Conservation (phyloP, 2,329 filamentous ascomycete species). For the Penicillium decumbens region DNA sequence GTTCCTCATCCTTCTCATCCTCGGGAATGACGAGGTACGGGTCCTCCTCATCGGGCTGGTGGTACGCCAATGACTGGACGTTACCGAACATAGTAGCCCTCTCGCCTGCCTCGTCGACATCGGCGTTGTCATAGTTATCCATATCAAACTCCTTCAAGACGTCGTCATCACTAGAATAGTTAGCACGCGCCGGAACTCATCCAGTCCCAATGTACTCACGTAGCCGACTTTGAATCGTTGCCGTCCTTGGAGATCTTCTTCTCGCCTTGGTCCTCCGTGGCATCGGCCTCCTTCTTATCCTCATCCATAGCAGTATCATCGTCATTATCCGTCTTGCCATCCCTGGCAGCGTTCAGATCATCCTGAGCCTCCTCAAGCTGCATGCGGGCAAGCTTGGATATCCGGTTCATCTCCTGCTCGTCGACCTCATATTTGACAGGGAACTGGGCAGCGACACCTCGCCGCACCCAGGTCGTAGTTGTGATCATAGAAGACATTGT, state of each 20-base stretch:
- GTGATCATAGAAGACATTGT: slow-evolving; percentile 65
- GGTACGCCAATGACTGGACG: slow-evolving; percentile 86
- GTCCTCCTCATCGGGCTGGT: slow-evolving; percentile 89
- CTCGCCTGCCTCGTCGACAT: slow-evolving; percentile 61
- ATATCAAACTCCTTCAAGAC: slow-evolving; percentile 95
- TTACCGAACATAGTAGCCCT: slow-evolving; percentile 92
- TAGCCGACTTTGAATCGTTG: slow-evolving; percentile 18
- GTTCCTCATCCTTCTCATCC: slow-evolving; percentile 78
- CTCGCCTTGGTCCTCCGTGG: slow-evolving; percentile 22
- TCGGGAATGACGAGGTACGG: slow-evolving; percentile 89
- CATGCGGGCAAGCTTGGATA: slow-evolving; percentile 67
- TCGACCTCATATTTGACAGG: slow-evolving; percentile 70
- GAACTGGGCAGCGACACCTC: slow-evolving; percentile 71
- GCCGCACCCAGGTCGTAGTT: slow-evolving; percentile 68
- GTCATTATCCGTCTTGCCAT: slow-evolving; percentile 37
- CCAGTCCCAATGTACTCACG: slow-evolving; percentile 13
- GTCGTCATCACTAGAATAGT: slow-evolving; percentile 59
- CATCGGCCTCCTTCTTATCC: slow-evolving; percentile 37
- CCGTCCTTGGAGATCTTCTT: slow-evolving; percentile 22
- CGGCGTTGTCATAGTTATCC: slow-evolving; percentile 89
- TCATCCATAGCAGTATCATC: slow-evolving; percentile 41
- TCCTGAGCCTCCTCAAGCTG: slow-evolving; percentile 90
- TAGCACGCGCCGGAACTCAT: slow-evolving; percentile 3
- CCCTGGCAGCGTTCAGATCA: slow-evolving; percentile 69
- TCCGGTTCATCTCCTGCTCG: slow-evolving; percentile 70